Evolutionary conservation across 2,329 filamentous ascomycete genomes (phyloP).

Genomic region (Balansia obtecta): DNA sequence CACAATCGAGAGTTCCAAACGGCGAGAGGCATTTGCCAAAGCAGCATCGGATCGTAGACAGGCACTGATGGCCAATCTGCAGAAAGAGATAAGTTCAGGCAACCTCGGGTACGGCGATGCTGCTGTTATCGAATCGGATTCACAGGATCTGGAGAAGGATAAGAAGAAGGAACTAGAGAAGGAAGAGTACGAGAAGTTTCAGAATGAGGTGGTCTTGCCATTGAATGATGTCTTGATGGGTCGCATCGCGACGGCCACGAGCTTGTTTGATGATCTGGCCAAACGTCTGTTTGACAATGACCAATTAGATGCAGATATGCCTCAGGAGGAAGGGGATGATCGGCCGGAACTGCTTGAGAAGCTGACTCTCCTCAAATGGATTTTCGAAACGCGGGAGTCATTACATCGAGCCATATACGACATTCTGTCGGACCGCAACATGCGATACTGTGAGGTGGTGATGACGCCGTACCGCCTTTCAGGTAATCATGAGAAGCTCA

Average conservation of each 20-base stretch:
- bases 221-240: conserved; percentile 68
- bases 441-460: conserved; percentile 76
- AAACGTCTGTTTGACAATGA: conserved; percentile 57
- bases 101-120: conserved; percentile 75
- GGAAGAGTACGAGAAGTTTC: conserved; percentile 72
- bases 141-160: conserved; percentile 56
- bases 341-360: conserved; percentile 90
- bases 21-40: conserved; percentile 41
- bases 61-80: conserved; percentile 61
- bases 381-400: conserved; percentile 86
- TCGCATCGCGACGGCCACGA: conserved; percentile 60
- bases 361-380: conserved; percentile 88
- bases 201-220: conserved; percentile 70
- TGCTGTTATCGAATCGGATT: conserved; percentile 66
- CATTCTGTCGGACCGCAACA: conserved; percentile 71
- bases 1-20: conserved; percentile 41
- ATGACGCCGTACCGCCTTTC: conserved; percentile 66
- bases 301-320: conserved; percentile 58
- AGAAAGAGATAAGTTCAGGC: conserved; percentile 65
- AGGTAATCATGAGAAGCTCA: conserved; percentile 66
- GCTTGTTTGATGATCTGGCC: conserved; percentile 65
- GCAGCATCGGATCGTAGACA: conserved; percentile 42
- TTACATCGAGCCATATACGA: conserved; percentile 79
- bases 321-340: conserved; percentile 91
- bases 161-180: conserved; percentile 63